Conservation (phyloP, 768 basidiomycete species). For the Agaricus subrufescens region DNA sequence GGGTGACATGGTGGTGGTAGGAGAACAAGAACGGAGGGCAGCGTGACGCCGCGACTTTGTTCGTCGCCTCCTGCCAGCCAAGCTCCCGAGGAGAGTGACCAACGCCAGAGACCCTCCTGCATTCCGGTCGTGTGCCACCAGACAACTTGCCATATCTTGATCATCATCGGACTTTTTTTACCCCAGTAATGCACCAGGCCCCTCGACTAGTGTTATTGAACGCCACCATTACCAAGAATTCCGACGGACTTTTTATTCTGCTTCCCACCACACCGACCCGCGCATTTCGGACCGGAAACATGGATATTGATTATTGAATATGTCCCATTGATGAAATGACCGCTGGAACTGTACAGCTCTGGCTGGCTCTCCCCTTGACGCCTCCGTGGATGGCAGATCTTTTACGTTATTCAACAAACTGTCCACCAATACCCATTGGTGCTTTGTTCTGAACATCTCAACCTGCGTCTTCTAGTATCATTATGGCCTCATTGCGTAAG, state of each 20-base stretch:
- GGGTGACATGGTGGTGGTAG: conserved; percentile 8
- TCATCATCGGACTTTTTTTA: not conserved
- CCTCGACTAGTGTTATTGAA: too few relatives aligned
- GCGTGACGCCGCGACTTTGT: conserved; percentile 7
- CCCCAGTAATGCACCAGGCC: too few relatives aligned
- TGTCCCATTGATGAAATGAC: too few relatives aligned
- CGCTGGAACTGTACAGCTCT: too few relatives aligned
- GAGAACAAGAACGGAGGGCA: conserved; percentile 9
- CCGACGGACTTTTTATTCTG: not conserved
- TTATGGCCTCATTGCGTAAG: too few relatives aligned
- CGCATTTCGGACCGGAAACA: not conserved
- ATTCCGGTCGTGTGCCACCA: not conserved
- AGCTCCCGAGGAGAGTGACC: too few relatives aligned
- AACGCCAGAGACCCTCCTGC: not conserved
- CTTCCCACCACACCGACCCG: not conserved
- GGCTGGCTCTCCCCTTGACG: too few relatives aligned
- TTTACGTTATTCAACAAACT: not conserved
- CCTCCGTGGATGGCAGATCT: not conserved
- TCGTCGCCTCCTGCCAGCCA: too few relatives aligned
- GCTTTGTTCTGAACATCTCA: too few relatives aligned
- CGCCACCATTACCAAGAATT: not conserved
- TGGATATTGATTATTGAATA: too few relatives aligned
- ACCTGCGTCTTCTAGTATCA: too few relatives aligned
- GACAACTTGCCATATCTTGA: not conserved
- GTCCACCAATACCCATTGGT: too few relatives aligned